These are phyloP conservation scores for Colletotrichum sp. DNA, from an alignment of 2,329 filamentous ascomycete species.

Conservation along the genomic window DNA sequence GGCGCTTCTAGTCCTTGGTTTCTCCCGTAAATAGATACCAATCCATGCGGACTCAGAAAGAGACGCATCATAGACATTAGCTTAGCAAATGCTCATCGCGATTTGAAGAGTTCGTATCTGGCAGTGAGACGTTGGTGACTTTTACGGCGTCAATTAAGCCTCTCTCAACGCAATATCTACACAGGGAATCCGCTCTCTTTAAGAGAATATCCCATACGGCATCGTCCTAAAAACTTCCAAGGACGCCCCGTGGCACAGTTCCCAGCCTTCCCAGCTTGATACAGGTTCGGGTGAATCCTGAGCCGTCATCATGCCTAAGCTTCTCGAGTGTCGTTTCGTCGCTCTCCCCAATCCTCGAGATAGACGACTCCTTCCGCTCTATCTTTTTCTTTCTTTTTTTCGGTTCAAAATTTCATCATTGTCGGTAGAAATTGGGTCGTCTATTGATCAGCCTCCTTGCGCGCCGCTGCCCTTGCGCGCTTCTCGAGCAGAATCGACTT, in stretches of 20 bases:
- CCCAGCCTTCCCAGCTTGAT: not conserved
- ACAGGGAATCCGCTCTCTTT: not conserved
- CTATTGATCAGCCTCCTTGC: conserved; percentile 33
- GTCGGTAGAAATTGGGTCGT: not conserved
- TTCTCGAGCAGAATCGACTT: conserved; percentile 87
- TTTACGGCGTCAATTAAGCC: conserved; percentile 16
- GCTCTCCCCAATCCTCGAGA: not conserved
- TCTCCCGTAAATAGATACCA: conserved; percentile 18
- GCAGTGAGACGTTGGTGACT: not conserved
- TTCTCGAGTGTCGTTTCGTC: not conserved
- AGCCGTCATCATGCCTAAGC: not conserved
- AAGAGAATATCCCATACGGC: not conserved
- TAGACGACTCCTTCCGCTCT: too few species aligned
- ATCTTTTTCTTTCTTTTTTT: not conserved
- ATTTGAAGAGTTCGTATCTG: not conserved
- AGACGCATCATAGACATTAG: not conserved
- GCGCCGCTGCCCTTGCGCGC: conserved; percentile 68
- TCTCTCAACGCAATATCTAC: conserved; percentile 8
- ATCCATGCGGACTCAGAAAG: not conserved
- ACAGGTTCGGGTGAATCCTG: not conserved
- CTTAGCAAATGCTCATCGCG: not conserved
- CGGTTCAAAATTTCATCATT: not conserved
- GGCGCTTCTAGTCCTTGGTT: not conserved
- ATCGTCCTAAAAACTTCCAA: not conserved
- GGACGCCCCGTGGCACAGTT: not conserved